Conservation (phyloP, 2,329 filamentous ascomycete genomes). For the Penicillium sclerotiorum region DNA sequence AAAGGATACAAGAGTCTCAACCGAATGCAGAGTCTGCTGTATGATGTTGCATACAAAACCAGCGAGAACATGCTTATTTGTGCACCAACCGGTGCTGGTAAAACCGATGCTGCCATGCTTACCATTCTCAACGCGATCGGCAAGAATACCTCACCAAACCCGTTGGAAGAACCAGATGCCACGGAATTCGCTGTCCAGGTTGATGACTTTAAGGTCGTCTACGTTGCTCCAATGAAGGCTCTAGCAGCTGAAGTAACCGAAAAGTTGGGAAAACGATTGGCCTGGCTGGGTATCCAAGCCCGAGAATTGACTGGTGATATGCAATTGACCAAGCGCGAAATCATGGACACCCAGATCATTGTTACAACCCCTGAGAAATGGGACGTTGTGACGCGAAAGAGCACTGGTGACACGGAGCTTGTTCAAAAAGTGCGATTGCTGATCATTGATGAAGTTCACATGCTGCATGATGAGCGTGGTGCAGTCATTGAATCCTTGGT, state of each 20-base stretch:
- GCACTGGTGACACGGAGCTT: constrained; percentile 93
- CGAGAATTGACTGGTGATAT: constrained; percentile 97
- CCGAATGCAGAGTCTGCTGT: constrained; percentile 96
- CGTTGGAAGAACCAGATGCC: constrained; percentile 70
- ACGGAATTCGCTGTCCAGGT: constrained; percentile 79
- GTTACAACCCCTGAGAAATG: constrained; percentile 99
- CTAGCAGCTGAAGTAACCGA: constrained; percentile 94
- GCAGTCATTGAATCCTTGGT: constrained; percentile 95
- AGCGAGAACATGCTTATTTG: constrained; percentile 99
- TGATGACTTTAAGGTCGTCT: constrained; percentile 97
- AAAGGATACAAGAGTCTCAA: constrained; percentile 91
- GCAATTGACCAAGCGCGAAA: constrained; percentile 96
- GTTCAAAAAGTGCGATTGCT: constrained; percentile 95
- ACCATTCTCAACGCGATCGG: constrained; percentile 89
- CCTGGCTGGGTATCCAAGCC: constrained; percentile 90
- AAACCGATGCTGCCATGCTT: constrained; percentile 97
- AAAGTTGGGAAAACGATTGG: constrained; percentile 86
- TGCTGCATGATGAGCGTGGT: constrained; percentile 97
- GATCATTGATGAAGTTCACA: constrained; percentile 98
- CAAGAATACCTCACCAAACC: constrained; percentile 80
- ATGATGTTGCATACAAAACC: constrained; percentile 91
- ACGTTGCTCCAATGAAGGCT: constrained; percentile 98
- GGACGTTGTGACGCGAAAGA: constrained; percentile 97
- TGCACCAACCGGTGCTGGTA: constrained; percentile 95
- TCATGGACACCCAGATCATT: constrained; percentile 94